A percentile compares a stretch with the other conserved stretches of the same genome.
Conservation (phyloP, 352 stramenopile species). For the Globisporangium irregulare region DNA sequence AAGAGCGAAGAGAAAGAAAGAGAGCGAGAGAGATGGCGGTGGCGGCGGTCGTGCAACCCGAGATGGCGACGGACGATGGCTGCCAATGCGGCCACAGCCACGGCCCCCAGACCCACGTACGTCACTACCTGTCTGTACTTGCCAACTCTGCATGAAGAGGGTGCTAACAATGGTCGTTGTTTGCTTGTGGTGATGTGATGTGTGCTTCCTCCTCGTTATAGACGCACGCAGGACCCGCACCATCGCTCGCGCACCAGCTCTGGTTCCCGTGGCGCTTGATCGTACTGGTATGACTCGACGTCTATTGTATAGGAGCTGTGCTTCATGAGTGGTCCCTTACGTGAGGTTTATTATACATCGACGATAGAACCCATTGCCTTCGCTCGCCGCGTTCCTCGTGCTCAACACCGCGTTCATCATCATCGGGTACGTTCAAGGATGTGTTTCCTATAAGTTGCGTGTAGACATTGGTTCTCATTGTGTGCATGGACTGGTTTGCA, state of each 20-base stretch:
- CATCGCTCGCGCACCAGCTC: conserved; percentile 56
- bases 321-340: not conserved
- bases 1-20: not conserved
- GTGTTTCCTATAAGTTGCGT: not conserved
- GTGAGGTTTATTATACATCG: not conserved
- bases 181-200: not conserved
- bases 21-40: conserved; percentile 2
- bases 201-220: not conserved
- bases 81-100: conserved; percentile 38
- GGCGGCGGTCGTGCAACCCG: conserved; percentile 23
- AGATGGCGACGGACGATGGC: conserved; percentile 12
- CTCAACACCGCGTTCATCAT: conserved; percentile 60
- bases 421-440: conserved; percentile 30
- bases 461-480: no score
- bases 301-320: not conserved
- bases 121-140: not conserved
- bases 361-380: conserved; percentile 53
- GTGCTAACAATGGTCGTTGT: not conserved
- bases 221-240: not conserved
- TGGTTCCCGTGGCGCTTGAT: conserved; percentile 71
- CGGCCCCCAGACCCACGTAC: conserved; percentile 18
- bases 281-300: conserved; percentile 32
- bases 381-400: conserved; percentile 46
- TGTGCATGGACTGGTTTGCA: not conserved
- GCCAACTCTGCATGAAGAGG: not conserved